Evolutionary conservation across 2,329 filamentous ascomycete species (phyloP).

Genomic region (Aspergillus pseudoglaucus): DNA sequence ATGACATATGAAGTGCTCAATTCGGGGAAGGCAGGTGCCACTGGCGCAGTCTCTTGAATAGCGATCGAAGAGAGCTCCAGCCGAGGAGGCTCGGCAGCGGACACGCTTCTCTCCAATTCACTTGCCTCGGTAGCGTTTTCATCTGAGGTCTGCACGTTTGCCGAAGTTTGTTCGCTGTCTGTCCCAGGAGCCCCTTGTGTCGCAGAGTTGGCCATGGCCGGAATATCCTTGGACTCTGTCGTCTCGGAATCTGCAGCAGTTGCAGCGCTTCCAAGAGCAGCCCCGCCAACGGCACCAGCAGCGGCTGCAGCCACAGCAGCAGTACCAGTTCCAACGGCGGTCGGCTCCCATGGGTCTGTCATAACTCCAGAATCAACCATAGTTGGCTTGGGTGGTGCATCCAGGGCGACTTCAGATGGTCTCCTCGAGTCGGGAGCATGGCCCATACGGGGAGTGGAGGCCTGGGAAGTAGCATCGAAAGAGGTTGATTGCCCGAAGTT

Average conservation of each 20-base stretch:
- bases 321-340: constrained; percentile 12
- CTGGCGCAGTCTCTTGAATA: constrained; percentile 30
- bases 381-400: constrained; percentile 18
- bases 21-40: constrained; percentile 37
- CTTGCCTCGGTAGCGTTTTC: constrained; percentile 15
- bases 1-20: constrained; percentile 27
- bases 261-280: constrained; percentile 3
- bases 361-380: constrained; percentile 59
- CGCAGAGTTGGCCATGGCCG: constrained; percentile 31
- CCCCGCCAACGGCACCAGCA: constrained; percentile 16
- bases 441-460: constrained; percentile 35
- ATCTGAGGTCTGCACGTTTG: constrained; percentile 33
- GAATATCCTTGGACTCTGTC: constrained; percentile 10
- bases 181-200: constrained; percentile 23
- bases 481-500: constrained; percentile 34
- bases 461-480: constrained; percentile 26
- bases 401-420: constrained; percentile 24
- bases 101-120: constrained; percentile 9
- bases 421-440: constrained; percentile 24
- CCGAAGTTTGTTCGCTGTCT: constrained; percentile 19
- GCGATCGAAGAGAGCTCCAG: constrained; percentile 28
- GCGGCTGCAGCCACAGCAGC: constrained; percentile 10
- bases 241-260: constrained; percentile 12
- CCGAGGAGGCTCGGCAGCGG: constrained; percentile 16
- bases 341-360: constrained; percentile 53